Conservation (phyloP, 495 filamentous ascomycete genomes). For the Lindgomyces ingoldianus region DNA sequence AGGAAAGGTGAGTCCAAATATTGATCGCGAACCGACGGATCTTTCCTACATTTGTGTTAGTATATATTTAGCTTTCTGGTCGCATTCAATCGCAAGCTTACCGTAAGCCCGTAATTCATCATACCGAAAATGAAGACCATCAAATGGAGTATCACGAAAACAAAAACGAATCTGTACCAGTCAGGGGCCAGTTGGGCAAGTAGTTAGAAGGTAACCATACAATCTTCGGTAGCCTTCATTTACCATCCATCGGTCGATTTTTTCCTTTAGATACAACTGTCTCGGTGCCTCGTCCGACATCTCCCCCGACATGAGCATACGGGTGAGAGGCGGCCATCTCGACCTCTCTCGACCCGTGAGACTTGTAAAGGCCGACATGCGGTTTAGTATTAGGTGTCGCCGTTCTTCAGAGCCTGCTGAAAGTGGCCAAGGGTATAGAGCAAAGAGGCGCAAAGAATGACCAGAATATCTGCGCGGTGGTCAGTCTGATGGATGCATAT, state of each 20-base stretch:
- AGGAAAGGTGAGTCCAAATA: conserved; percentile 69
- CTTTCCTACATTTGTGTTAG: conserved; percentile 51
- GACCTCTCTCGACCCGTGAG: conserved; percentile 41
- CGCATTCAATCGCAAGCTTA: conserved; percentile 9
- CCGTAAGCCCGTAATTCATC: conserved; percentile 71
- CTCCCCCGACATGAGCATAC: conserved; percentile 51
- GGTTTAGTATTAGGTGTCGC: conserved; percentile 26
- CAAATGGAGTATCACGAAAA: conserved; percentile 66
- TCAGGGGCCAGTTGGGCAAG: conserved; percentile 12
- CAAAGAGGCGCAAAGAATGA: conserved; percentile 28
- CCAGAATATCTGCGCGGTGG: conserved; percentile 24
- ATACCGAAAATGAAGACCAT: conserved; percentile 74
- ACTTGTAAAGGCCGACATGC: conserved; percentile 32
- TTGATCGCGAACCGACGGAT: conserved; percentile 59
- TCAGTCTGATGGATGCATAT: conserved; percentile 14
- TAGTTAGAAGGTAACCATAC: conserved; percentile 47
- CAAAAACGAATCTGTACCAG: conserved; percentile 62
- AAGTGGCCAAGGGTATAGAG: conserved; percentile 29
- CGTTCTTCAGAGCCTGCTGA: conserved; percentile 41
- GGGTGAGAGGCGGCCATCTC: conserved; percentile 43
- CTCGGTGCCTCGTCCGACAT: conserved; percentile 65
- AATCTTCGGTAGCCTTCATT: conserved; percentile 76
- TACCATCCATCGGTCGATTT: conserved; percentile 66
- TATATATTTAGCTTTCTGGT: neutral
- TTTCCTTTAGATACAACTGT: conserved; percentile 56